phyloP scores from a whole-genome alignment of 768 basidiomycete species.

The Rhizopogon sp. region DNA sequence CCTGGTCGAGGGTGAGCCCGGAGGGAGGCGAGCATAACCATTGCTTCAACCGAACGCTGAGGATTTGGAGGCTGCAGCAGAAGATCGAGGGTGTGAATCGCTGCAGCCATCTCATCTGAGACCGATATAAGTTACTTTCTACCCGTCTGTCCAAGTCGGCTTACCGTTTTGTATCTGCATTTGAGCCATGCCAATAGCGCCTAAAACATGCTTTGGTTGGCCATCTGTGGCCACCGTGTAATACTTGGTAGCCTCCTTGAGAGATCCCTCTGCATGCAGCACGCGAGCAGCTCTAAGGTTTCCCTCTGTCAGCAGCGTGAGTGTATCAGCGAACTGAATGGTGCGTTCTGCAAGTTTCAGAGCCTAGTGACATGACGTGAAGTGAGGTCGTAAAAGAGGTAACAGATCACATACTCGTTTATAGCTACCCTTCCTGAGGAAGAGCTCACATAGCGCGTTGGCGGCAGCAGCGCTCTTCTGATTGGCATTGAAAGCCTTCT shows the following conservation, averaged over 20 bases:
- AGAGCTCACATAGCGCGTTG: slow-evolving; percentile 76
- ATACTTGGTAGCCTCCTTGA: slow-evolving; percentile 63
- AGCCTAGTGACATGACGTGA: slow-evolving; percentile 40
- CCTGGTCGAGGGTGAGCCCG: slow-evolving; percentile 80
- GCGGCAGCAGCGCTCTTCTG: slow-evolving; percentile 78
- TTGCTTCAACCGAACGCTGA: slow-evolving; percentile 75
- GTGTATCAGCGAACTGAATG: slow-evolving; percentile 89
- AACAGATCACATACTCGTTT: slow-evolving; percentile 41
- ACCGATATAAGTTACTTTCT: slow-evolving; percentile 1
- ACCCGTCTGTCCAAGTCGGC: slow-evolving; percentile 5
- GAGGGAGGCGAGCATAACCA: slow-evolving; percentile 84
- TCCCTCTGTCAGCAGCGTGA: slow-evolving; percentile 80
- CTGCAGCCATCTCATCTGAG: slow-evolving; percentile 75
- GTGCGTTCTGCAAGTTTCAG: slow-evolving; percentile 92
- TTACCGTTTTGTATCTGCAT: slow-evolving; percentile 83
- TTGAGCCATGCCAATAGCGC: slow-evolving; percentile 82
- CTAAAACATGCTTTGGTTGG: slow-evolving; percentile 69
- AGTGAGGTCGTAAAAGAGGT: background rate
- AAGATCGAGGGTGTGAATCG: slow-evolving; percentile 80
- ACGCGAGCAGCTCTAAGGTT: slow-evolving; percentile 81
- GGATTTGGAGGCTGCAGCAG: slow-evolving; percentile 63
- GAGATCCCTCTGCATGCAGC: slow-evolving; percentile 64
- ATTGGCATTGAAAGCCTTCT: slow-evolving; percentile 71
- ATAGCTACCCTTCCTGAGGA: slow-evolving; percentile 65
- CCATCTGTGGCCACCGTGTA: slow-evolving; percentile 64